A percentile compares a stretch with the other conserved stretches of the same genome.
Evolutionary conservation across 2,329 filamentous ascomycete species (phyloP).

Genomic region (Lachnellula willkommii): DNA sequence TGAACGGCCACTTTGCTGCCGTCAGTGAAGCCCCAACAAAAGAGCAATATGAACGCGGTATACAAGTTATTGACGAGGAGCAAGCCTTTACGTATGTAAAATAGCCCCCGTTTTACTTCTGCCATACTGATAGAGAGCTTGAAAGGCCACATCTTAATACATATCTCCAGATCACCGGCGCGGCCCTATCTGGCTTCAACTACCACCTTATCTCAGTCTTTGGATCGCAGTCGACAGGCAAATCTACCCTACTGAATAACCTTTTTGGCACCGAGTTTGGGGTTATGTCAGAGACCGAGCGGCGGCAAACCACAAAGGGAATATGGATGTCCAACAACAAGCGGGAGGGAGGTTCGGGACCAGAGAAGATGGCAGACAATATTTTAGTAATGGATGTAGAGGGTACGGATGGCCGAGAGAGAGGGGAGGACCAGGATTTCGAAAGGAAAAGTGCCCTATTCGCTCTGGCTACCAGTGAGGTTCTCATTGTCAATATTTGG

Average conservation of each 20-base stretch:
- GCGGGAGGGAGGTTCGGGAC: slow-evolving; percentile 43
- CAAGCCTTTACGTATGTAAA: slow-evolving; percentile 86
- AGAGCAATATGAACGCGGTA: slow-evolving; percentile 79
- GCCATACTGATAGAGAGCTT: slow-evolving; percentile 14
- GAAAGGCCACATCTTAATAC: slow-evolving; percentile 67
- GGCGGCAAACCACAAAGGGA: slow-evolving; percentile 95
- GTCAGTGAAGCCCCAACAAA: slow-evolving; percentile 61
- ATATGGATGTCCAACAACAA: slow-evolving; percentile 99
- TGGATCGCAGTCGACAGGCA: slow-evolving; percentile 96
- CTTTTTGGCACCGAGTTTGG: slow-evolving; percentile 95
- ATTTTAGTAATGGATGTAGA: slow-evolving; percentile 99
- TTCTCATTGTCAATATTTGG: slow-evolving; percentile 98
- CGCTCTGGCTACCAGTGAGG: slow-evolving; percentile 93
- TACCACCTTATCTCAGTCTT: slow-evolving; percentile 99
- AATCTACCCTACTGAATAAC: slow-evolving; percentile 93
- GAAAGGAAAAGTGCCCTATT: slow-evolving; percentile 97
- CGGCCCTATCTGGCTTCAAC: slow-evolving; percentile 90
- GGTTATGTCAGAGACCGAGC: slow-evolving; percentile 93
- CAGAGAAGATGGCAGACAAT: slow-evolving; percentile 80
- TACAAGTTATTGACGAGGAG: slow-evolving; percentile 94
- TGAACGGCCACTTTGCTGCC: slow-evolving; percentile 78
- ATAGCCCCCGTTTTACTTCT: background rate
- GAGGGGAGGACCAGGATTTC: slow-evolving; percentile 97
- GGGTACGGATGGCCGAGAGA: slow-evolving; percentile 91
- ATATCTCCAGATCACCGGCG: slow-evolving; percentile 74